Base-by-base conservation (phyloP, 306 rosid genomes). In the Ochetophila trinervis region DNA sequence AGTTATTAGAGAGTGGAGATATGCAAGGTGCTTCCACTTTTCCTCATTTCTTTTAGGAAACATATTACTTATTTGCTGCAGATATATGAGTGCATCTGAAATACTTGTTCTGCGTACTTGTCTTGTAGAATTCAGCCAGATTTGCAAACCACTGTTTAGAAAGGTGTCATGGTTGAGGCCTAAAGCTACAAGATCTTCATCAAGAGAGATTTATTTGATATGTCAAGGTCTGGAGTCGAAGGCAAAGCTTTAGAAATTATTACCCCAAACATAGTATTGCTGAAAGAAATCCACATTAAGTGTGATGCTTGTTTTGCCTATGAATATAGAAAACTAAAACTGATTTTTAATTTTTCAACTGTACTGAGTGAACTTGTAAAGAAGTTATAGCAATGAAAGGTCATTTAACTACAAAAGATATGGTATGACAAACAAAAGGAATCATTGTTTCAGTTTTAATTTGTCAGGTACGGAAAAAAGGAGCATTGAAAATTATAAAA, bases 1-100 rank as follows among this genome's bases (percentile, higher is more conserved):
- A 88, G 83, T 91, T 93, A 71, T 79, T 93, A 67, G 91, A 93
- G 86, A 84, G 97, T 67, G 96, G 87, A 84, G 99, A 88, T 56
- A 74, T 80, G 15, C 85, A 83, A 83, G 99, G 99, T 77, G 69
- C n/a, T 21, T 22, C 9, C 8, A 5, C 5, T 3, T 16, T 15
- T 20, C 58, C 24, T 60, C n/a, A 16, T 32, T 17, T n/a, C 0
- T 47, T 53, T 19, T 16, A 3, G 1, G 17, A 58, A 24, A 6
- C 18, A 37, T 30, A 40, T 3, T 27, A 5, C 2, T 67, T 62
- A 27, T 12, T n/a, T 23, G 63, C 3, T 79, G 53, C 52, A 37
- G 9, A 8, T 37, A 4, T 65, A 23, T 45, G 58, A 20, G 69
- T 65, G 67, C 8, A 45, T 62, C 23, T 23, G 4, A 23, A 57